Evolutionary conservation across 1,284 basidiomycete genomes (phyloP), one percentile per base, ranked within the genome.

Genomic region (Rugosomyces carneus): DNA sequence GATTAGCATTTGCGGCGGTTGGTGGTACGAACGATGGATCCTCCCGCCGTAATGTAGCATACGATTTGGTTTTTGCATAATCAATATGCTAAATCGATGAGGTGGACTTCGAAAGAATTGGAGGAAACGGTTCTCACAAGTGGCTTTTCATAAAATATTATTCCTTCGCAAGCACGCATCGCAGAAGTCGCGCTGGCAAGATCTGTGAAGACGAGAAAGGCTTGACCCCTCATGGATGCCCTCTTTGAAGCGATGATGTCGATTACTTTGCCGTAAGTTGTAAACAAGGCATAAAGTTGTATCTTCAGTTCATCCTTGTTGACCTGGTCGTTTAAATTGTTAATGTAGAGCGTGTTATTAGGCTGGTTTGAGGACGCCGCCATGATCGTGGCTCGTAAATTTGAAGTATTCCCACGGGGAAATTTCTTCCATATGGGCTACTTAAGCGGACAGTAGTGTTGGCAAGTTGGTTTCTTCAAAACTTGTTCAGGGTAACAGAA

Each of bases 121-220:
- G 13, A 3, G 31, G 47, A 40, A 20, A 24, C 10, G 37, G 19
- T 19, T 75, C 84, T 69, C 64, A 93, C 91, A 64, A 95, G 74
- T 32, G 86, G 84, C 59, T 89, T 92, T 57, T 93, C 92, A 62
- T 97, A 98, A 70, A 98, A 98, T 15, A 81, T 56, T 76, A 95
- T 90, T 45, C 93, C 93, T 57, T 89, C 84, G 60, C 93, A 85
- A 39, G 85, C 89, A 35, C 93, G 77, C 78, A 96, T 76, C 15
- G 94, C 96, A 29, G 92, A 79, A 9, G 93, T 97, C 45, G 93
- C 91, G 40, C 83, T 78, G 15, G 87, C 79, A 48, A 93, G 80
- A 69, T 94, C 92, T 51, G 82, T 79, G 67, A 97, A 99, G 52
- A 96, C 93, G 57, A 99, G 80, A 65, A 97, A 99, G 0, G 95